These are phyloP conservation scores for Penicillium glabrum DNA, from an alignment of 2,329 filamentous ascomycete genomes.

Conservation along the genomic window DNA sequence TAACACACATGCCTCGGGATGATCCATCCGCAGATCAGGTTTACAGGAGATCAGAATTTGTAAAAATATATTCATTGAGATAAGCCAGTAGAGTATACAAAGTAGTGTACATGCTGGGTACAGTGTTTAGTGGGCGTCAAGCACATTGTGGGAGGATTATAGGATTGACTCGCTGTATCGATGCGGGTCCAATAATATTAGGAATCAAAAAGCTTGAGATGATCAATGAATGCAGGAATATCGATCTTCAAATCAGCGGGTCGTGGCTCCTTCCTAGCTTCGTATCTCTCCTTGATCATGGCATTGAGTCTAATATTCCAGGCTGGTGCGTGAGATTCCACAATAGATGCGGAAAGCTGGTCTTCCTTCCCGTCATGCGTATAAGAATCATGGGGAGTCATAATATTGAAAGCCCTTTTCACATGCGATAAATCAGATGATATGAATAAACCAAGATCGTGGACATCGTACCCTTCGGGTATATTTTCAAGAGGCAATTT, in stretches of 20 bases:
- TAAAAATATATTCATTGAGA: background rate
- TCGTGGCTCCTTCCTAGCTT: background rate
- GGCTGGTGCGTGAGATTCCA: background rate
- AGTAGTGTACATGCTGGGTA: background rate
- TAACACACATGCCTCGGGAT: background rate
- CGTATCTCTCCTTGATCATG: conserved; percentile 13
- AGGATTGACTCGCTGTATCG: background rate
- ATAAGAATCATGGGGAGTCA: conserved; percentile 1
- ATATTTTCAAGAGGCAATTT: conserved; percentile 20
- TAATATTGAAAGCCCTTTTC: background rate
- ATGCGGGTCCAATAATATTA: background rate
- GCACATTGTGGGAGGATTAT: background rate
- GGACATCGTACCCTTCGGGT: conserved; percentile 14
- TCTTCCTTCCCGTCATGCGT: background rate
- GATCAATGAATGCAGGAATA: conserved; percentile 5
- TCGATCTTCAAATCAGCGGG: conserved; percentile 1
- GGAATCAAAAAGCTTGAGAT: background rate
- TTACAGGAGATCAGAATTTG: background rate
- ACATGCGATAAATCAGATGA: background rate
- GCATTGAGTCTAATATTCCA: conserved; percentile 13
- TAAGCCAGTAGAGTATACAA: background rate
- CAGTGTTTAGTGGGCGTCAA: background rate
- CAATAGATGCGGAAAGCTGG: conserved; percentile 2
- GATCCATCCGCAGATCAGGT: background rate
- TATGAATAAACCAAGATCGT: conserved; percentile 4